A percentile compares a stretch with the other conserved stretches of the same genome.
These are phyloP conservation scores for Leishmania lainsoni DNA, from an alignment of 208 protist genomes.

Conservation along the genomic window DNA sequence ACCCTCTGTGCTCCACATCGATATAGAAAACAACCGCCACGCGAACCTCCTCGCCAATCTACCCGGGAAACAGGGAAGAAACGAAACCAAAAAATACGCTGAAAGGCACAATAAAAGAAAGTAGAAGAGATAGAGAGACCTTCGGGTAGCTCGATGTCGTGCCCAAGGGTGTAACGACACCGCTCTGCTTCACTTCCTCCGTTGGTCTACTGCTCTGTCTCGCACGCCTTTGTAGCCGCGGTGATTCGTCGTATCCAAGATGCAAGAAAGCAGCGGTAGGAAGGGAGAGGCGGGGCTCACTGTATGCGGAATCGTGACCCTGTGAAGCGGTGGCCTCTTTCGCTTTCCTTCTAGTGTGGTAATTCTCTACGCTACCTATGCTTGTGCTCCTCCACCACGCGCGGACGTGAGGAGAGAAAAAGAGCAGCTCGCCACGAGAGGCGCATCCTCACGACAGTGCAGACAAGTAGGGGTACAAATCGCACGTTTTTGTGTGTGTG, in stretches of 20 bases:
- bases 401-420: neutral
- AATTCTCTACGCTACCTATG: neutral
- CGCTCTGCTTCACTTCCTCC: neutral
- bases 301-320: neutral
- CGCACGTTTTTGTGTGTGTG: neutral
- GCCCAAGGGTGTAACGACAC: neutral
- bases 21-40: neutral
- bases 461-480: neutral
- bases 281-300: neutral
- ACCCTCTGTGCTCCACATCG: neutral
- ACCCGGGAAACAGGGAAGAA: neutral
- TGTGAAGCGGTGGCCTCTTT: neutral
- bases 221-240: neutral
- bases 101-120: neutral
- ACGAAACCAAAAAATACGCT: neutral
- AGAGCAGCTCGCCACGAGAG: neutral
- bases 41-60: neutral
- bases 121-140: neutral
- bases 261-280: neutral
- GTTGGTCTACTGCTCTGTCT: neutral
- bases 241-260: neutral
- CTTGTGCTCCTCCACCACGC: neutral
- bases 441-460: neutral
- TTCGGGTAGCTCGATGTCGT: neutral
- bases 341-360: neutral